Evolutionary conservation across 768 basidiomycete species (phyloP), one percentile per base, ranked within the genome.

Genomic region (Tulasnella sp.): DNA sequence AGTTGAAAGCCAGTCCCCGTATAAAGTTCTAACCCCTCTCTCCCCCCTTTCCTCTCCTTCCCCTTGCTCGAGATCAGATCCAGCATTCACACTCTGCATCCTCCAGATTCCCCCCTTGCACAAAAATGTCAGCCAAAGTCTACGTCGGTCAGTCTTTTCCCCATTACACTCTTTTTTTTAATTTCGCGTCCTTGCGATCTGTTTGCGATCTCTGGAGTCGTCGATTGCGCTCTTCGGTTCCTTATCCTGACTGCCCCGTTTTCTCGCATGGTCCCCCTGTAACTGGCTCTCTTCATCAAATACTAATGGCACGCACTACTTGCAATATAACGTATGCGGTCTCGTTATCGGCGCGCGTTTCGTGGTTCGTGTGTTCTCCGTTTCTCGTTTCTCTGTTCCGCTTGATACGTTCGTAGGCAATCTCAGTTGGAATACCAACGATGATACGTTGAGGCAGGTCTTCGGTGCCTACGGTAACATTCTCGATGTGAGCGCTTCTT

Each of bases 391-490:
- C 74, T 45, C 37, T 42, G 82, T 83, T 86, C 52, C 29, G 45
- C 58, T 85, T 85, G 84, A 82, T 84, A 84, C 82, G 80, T 83
- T 84, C 82, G 86, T 85, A 90, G 94, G 93, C 87, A 94, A 94
- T 90, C 87, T 94, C 88, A 93, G 92, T 89, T 94, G 93, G 93
- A 92, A 91, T 87, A 97, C 96, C 84, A 96, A 90, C 83, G 95
- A 97, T 89, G 95, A 97, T 54, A 89, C 89, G 76, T 88, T 97
- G 80, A 91, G 91, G 82, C 82, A 96, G 93, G 93, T 93, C 78
- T 99, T 99, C 90, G 84, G 85, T 81, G 82, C 85, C 3, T 96
- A 83, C 85, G 96, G 96, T 82, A 86, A 88, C 83, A 90, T 98
- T 84, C 84, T 91, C 83, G 96, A 98, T 90, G 96, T 98, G 87